Percentiles rank a stretch among this genome's conserved stretches.
Evolutionary conservation across 257 asterid genomes (phyloP).

Genomic region (Echites panduratus): DNA sequence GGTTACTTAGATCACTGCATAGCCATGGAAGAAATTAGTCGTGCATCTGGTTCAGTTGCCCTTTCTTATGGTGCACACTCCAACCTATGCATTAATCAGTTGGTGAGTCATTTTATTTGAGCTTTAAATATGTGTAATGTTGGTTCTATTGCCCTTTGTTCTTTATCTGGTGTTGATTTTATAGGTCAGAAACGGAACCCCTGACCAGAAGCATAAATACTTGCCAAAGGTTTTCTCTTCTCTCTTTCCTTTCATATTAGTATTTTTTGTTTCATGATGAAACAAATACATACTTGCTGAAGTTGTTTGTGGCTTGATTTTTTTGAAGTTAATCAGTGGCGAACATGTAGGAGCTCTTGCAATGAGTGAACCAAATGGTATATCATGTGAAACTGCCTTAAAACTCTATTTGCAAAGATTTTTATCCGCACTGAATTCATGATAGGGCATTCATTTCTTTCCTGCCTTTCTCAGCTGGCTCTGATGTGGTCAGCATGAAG

Average conservation of each 20-base stretch:
- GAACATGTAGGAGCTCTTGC: conserved; percentile 99
- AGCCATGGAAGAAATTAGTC: conserved; percentile 97
- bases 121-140: conserved; percentile 14
- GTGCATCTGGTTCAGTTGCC: conserved; percentile 98
- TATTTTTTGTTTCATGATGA: neutral
- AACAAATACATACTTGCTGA: neutral
- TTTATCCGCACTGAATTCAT: neutral
- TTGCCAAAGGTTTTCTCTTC: conserved; percentile 66
- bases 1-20: conserved; percentile 97
- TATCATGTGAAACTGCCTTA: conserved; percentile 18
- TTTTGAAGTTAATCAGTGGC: conserved; percentile 78
- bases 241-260: neutral
- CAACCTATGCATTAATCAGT: conserved; percentile 84
- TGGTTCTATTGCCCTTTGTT: neutral
- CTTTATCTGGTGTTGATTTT: conserved; percentile 22
- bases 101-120: conserved; percentile 51
- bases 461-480: conserved; percentile 65
- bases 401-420: neutral
- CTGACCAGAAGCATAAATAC: conserved; percentile 85
- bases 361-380: conserved; percentile 99
- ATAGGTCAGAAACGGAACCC: conserved; percentile 90
- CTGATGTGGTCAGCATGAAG: conserved; percentile 97
- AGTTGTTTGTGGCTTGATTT: conserved; percentile 22
- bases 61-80: conserved; percentile 99
- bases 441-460: conserved; percentile 6